Evolutionary conservation across 2,329 filamentous ascomycete genomes (phyloP).

Genomic region (Emmonsia crescens): DNA sequence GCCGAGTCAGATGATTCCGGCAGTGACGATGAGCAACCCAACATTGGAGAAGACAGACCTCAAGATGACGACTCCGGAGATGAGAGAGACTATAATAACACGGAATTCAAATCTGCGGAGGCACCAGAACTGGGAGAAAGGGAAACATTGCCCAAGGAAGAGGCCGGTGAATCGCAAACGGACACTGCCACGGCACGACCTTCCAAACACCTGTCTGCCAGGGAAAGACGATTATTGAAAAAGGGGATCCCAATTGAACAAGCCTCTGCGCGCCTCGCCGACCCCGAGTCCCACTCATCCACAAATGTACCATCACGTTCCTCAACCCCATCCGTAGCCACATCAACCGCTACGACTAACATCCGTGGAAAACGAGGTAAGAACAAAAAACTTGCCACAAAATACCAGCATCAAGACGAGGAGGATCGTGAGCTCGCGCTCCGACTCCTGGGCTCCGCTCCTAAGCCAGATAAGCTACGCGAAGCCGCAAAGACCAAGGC

Average conservation of each 20-base stretch:
- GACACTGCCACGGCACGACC: constrained; percentile 12
- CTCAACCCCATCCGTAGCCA: constrained; percentile 11
- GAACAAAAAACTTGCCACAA: constrained; percentile 74
- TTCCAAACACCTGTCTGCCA: constrained; percentile 25
- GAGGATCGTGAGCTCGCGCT: constrained; percentile 81
- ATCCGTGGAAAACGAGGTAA: constrained; percentile 68
- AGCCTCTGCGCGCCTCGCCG: constrained; percentile 7
- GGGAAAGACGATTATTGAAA: constrained; percentile 34
- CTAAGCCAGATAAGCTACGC: constrained; percentile 37
- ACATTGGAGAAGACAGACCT: neutral
- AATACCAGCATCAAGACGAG: constrained; percentile 91
- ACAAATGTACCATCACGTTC: constrained; percentile 15
- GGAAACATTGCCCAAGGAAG: constrained; percentile 19
- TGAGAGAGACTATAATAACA: constrained; percentile 14
- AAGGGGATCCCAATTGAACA: constrained; percentile 22
- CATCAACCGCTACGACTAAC: constrained; percentile 13
- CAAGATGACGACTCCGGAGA: constrained; percentile 6
- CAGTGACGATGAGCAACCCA: neutral
- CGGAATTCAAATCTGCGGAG: constrained; percentile 18
- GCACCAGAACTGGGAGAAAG: constrained; percentile 20
- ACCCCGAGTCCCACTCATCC: constrained; percentile 11
- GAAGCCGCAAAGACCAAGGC: constrained; percentile 48
- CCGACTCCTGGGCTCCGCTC: constrained; percentile 66
- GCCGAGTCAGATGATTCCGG: neutral
- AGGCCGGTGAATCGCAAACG: constrained; percentile 6